Evolutionary conservation across 345 rosid genomes (phyloP), one percentile per base, ranked within the genome.

Genomic region (Angophora floribunda): DNA sequence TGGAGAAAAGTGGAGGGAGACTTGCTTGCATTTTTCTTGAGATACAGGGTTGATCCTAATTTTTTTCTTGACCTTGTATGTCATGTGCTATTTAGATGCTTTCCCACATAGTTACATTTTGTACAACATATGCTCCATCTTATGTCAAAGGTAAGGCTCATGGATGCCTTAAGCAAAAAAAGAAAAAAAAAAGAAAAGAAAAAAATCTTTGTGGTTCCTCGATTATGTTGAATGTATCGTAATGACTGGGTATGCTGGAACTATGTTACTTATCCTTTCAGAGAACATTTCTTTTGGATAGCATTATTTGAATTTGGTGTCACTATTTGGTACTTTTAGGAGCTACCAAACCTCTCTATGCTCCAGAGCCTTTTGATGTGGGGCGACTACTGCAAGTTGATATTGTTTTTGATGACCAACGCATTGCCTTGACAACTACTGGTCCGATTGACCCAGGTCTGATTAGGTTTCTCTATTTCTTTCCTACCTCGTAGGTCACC

Each of bases 301-400:
- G 45, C 61, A 19, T 85, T 52, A 21, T 88, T 26, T 88, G 87
- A 14, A 17, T 78, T 28, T 90, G 41, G 86, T 53, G 85, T 92
- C 41, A 86, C 59, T 50, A 59, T 30, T 47, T 89, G 85, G 32
- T 16, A 87, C 52, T 87, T 91, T 65, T 93, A 98, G 99, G 99
- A 89, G 99, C 99, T 80, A 95, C 95, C 47, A 98, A 98, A 94
- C 88, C 95, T 87, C 92, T 93, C 63, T 98, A 98, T 89, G 99
- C 99, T 89, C 99, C 97, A 0, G 99, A 97, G 93, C 98, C 99
- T 87, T 93, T 94, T 89, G 99, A 97, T 88, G 99, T 97, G 84
- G 98, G 99, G 50, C 92, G 95, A 89, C 65, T 90, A 80, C 92
- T 98, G 91, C 96, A 94, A 92, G 98, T 93, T 86, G 97, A 96